phyloP scores from a whole-genome alignment of 2,329 filamentous ascomycete genomes.

The Chalara sp. region DNA sequence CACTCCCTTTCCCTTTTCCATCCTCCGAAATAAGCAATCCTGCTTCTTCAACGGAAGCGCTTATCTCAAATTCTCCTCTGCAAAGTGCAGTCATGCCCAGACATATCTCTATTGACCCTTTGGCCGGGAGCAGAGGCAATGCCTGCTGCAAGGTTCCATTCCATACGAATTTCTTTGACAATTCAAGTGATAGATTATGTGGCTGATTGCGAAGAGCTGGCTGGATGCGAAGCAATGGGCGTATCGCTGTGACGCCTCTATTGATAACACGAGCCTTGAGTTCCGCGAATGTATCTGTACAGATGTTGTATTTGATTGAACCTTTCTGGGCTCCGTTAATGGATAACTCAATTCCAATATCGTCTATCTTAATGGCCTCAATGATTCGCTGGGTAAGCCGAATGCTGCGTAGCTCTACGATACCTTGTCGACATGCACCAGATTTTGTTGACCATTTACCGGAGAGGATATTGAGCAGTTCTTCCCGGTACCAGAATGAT shows the following conservation, averaged over 20 bases:
- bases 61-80: conserved; percentile 75
- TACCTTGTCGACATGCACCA: conserved; percentile 49
- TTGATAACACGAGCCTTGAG: conserved; percentile 70
- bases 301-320: conserved; percentile 22
- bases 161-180: conserved; percentile 76
- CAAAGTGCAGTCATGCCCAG: conserved; percentile 71
- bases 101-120: conserved; percentile 51
- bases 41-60: conserved; percentile 75
- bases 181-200: conserved; percentile 64
- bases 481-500: conserved; percentile 87
- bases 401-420: conserved; percentile 70
- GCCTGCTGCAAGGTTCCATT: conserved; percentile 76
- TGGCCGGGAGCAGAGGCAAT: conserved; percentile 55
- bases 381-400: conserved; percentile 73
- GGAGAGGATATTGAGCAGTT: conserved; percentile 62
- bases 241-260: conserved; percentile 59
- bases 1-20: conserved; percentile 25
- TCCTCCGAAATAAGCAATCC: conserved; percentile 32
- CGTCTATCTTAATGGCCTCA: conserved; percentile 73
- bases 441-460: conserved; percentile 62
- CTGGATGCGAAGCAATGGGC: conserved; percentile 68
- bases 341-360: conserved; percentile 61
- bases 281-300: conserved; percentile 59
- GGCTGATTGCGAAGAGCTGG: conserved; percentile 66
- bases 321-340: conserved; percentile 31